Evolutionary conservation across 2,329 filamentous ascomycete genomes (phyloP).

Genomic region (Aureobasidium pullulans): DNA sequence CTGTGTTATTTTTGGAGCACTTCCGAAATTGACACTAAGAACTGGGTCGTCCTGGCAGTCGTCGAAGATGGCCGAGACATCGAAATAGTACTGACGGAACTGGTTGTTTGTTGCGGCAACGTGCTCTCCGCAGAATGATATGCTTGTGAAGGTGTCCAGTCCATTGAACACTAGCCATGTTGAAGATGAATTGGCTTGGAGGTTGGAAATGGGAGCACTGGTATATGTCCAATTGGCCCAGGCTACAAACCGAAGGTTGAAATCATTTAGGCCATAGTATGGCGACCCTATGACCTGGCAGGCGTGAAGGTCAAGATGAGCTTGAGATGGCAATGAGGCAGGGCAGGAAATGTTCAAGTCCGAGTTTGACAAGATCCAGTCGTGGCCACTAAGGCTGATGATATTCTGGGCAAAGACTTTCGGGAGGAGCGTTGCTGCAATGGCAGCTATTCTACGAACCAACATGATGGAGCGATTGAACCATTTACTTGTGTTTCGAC

Average conservation of each 20-base stretch:
- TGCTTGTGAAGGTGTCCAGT: conserved; percentile 53
- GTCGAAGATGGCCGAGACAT: conserved; percentile 42
- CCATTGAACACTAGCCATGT: conserved; percentile 56
- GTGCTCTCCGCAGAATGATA: conserved; percentile 47
- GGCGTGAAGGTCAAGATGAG: conserved; percentile 50
- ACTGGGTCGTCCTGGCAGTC: conserved; percentile 34
- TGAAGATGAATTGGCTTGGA: conserved; percentile 31
- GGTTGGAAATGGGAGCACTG: conserved; percentile 35
- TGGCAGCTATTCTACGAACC: not conserved
- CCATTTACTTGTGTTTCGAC: no score
- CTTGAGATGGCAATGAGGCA: conserved; percentile 50
- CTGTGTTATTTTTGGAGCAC: conserved; percentile 47
- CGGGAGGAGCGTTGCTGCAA: not conserved
- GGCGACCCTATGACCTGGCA: conserved; percentile 47
- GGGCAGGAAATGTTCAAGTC: conserved; percentile 46
- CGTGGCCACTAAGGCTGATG: conserved; percentile 33
- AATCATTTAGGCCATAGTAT: conserved; percentile 53
- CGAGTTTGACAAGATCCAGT: conserved; percentile 31
- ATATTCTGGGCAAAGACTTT: conserved; percentile 25
- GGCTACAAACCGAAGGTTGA: conserved; percentile 53
- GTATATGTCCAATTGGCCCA: conserved; percentile 55
- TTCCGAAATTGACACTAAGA: conserved; percentile 50
- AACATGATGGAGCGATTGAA: not conserved
- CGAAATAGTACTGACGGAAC: conserved; percentile 55
- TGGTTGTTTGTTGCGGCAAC: conserved; percentile 55